Conservation (phyloP, 257 asterid species). For the Thymus mandschuricus region DNA sequence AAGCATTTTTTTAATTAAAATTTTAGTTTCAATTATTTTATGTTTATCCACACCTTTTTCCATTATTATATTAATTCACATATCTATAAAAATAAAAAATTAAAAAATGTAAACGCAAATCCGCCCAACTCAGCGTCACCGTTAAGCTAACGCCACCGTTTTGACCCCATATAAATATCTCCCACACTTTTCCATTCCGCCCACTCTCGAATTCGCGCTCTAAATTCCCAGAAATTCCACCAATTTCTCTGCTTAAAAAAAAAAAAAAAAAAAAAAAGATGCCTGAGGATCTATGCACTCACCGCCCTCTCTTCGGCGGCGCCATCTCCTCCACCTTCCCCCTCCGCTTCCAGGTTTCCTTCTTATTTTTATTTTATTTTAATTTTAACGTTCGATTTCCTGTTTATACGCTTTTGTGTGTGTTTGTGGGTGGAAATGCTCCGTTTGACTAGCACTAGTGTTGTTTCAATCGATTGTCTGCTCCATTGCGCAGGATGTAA, state of each 20-base stretch:
- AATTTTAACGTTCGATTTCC: not conserved
- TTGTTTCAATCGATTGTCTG: not conserved
- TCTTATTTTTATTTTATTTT: not conserved
- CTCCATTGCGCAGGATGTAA: slow-evolving; percentile 63
- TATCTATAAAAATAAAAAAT: too few species aligned
- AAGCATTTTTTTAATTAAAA: too few species aligned
- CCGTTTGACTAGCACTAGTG: not conserved
- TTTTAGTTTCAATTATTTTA: too few species aligned
- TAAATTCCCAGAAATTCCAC: not conserved
- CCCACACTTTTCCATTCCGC: not conserved
- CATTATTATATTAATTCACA: too few species aligned
- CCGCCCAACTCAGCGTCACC: slow-evolving; percentile 28
- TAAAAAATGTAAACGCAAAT: not conserved
- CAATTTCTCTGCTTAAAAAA: not conserved
- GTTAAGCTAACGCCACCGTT: slow-evolving; percentile 37
- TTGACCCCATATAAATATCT: slow-evolving; percentile 2
- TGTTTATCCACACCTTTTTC: too few species aligned
- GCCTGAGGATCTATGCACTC: slow-evolving; percentile 54
- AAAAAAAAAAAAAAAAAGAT: slow-evolving; percentile 24
- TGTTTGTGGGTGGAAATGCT: too few species aligned
- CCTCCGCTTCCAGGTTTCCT: slow-evolving; percentile 64
- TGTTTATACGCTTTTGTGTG: not conserved
- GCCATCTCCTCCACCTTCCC: slow-evolving; percentile 72
- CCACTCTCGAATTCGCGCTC: not conserved
- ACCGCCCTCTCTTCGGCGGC: slow-evolving; percentile 74